Evolutionary conservation across 371 early-diverging fungal genomes (phyloP).

Genomic region (Rhizomucor miehei): DNA sequence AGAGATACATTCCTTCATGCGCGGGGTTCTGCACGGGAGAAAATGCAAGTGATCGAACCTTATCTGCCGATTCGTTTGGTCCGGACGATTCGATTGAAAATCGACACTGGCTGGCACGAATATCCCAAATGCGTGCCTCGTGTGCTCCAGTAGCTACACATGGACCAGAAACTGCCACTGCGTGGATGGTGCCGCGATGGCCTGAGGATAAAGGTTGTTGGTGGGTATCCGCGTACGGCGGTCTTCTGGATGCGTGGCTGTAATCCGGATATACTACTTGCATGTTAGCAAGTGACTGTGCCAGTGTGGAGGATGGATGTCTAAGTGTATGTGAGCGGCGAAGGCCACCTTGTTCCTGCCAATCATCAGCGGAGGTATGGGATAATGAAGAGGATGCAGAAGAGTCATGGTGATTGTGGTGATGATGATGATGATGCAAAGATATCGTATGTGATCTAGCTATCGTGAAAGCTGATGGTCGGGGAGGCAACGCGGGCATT

Average conservation of each 20-base stretch:
- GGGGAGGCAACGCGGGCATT: slow-evolving; percentile 36
- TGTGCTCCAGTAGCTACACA: slow-evolving; percentile 24
- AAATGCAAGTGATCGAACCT: slow-evolving; percentile 29
- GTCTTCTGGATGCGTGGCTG: slow-evolving; percentile 20
- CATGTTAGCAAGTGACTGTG: slow-evolving; percentile 16
- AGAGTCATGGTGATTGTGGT: slow-evolving; percentile 6
- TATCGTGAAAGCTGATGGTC: slow-evolving; percentile 35
- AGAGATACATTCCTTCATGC: slow-evolving; percentile 59
- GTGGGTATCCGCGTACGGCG: slow-evolving; percentile 11
- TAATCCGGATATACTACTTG: slow-evolving; percentile 22
- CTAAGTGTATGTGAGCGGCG: slow-evolving; percentile 7
- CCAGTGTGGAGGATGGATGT: slow-evolving; percentile 1
- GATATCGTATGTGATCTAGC: slow-evolving; percentile 32
- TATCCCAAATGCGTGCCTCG: slow-evolving; percentile 20
- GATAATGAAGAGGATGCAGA: neutral
- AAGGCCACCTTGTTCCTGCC: neutral
- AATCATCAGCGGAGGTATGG: neutral
- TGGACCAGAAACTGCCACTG: slow-evolving; percentile 18
- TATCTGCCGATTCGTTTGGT: slow-evolving; percentile 20
- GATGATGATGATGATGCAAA: neutral
- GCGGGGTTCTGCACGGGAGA: slow-evolving; percentile 35
- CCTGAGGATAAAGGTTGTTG: slow-evolving; percentile 9
- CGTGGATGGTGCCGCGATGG: slow-evolving; percentile 14
- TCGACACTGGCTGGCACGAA: slow-evolving; percentile 3
- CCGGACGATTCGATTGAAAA: slow-evolving; percentile 14